These are phyloP conservation scores for Colletotrichum karsti DNA, from an alignment of 2,329 filamentous ascomycete species.

Conservation along the genomic window DNA sequence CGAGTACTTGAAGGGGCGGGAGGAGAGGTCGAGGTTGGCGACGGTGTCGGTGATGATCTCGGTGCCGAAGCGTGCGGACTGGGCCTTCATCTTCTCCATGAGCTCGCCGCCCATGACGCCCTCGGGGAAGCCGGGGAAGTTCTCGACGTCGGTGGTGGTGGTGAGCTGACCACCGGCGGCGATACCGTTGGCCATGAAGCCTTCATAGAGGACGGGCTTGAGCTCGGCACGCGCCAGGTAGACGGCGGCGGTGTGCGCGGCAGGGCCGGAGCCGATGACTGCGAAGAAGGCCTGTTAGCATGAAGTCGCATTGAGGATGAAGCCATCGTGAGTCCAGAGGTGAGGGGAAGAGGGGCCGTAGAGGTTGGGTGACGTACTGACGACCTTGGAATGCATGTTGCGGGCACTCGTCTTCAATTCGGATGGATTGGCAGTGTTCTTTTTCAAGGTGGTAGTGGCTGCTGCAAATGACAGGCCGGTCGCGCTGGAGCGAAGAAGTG, in stretches of 20 bases:
- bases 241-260: conserved; percentile 95
- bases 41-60: conserved; percentile 94
- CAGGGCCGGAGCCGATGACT: conserved; percentile 94
- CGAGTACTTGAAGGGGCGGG: conserved; percentile 91
- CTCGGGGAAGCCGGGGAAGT: conserved; percentile 94
- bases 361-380: conserved; percentile 69
- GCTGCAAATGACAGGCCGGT: conserved; percentile 78
- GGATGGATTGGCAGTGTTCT: conserved; percentile 47
- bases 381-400: conserved; percentile 92
- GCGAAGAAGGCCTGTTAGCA: neutral
- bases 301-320: neutral
- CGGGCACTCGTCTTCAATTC: conserved; percentile 51
- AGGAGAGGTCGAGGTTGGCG: conserved; percentile 83
- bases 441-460: conserved; percentile 69
- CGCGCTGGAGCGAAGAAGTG: conserved; percentile 75
- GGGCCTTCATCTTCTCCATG: conserved; percentile 95
- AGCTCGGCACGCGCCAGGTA: conserved; percentile 95
- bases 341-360: neutral
- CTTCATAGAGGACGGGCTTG: conserved; percentile 95
- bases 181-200: conserved; percentile 96
- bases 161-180: conserved; percentile 96
- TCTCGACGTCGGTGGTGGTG: conserved; percentile 98
- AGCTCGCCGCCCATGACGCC: conserved; percentile 87
- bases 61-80: conserved; percentile 92
- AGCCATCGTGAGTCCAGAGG: conserved; percentile 4